These are phyloP conservation scores for Lachnellula willkommii DNA, from an alignment of 2,329 filamentous ascomycete species.

Conservation along the genomic window DNA sequence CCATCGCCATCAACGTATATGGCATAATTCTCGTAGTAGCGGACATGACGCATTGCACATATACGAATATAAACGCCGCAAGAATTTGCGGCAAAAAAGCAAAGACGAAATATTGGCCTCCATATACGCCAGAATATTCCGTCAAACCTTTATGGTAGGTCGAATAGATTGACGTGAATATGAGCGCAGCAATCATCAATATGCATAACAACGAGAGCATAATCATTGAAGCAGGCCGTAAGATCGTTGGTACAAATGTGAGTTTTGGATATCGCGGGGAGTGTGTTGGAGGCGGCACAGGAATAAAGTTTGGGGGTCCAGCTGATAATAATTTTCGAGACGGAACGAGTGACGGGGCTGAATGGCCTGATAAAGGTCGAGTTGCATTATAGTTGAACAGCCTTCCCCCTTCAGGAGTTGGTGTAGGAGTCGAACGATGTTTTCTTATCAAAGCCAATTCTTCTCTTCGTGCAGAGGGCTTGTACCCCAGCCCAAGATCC, in stretches of 20 bases:
- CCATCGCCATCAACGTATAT: conserved; percentile 69
- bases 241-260: conserved; percentile 64
- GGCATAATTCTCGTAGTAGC: conserved; percentile 73
- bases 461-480: conserved; percentile 21
- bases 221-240: conserved; percentile 62
- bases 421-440: conserved; percentile 33
- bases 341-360: conserved; percentile 7
- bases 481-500: conserved; percentile 37
- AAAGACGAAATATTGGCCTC: conserved; percentile 76
- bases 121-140: conserved; percentile 62
- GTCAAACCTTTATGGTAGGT: conserved; percentile 58
- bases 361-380: conserved; percentile 22
- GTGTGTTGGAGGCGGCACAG: conserved; percentile 40
- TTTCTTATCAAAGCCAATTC: conserved; percentile 32
- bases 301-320: conserved; percentile 41
- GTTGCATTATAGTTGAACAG: conserved; percentile 30
- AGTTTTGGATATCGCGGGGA: conserved; percentile 47
- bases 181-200: conserved; percentile 65
- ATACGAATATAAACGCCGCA: conserved; percentile 66
- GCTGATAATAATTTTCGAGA: conserved; percentile 6
- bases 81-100: conserved; percentile 77
- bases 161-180: conserved; percentile 69
- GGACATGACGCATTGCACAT: conserved; percentile 67
- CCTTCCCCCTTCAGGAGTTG: conserved; percentile 21
- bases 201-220: conserved; percentile 56